Base-by-base conservation (phyloP, 179 eudicot species). In the Gypsophila paniculata region DNA sequence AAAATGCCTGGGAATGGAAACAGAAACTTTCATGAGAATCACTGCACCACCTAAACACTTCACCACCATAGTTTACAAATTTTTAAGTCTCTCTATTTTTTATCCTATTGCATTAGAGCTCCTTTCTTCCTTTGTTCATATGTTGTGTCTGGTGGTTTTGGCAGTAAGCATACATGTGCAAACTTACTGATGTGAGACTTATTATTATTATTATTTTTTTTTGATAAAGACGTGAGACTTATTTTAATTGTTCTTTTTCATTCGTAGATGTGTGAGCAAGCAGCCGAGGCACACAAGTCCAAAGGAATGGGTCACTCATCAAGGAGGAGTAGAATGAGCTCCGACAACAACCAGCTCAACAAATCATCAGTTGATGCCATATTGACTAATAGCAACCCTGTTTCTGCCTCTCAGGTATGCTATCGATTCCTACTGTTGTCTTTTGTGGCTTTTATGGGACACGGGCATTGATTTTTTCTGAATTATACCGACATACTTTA, bases 271-370 rank as follows among this genome's bases (percentile, higher is more conserved):
- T 95, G 99, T 80, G 99, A 92, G 76, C 89, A 86, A 82, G 99
- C 99, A 70, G 95, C 97, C 15, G 96, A 92, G 83, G 96, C 97
- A 75, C 95, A 95, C 87, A 95, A 88, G 78, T 92, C 99, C 71
- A 95, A 95, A 78, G 99, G 96, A 74, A 68, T 81, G 63, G 82
- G 83, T 44, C 80, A 80, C 72, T 82, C 87, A 61, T 87, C 95
- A 57, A 81, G 95, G 80, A 88, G 90, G 77, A 87, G 74, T 74
- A 86, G 95, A 80, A 78, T 75, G 44, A 84, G 83, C 79, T 78
- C 95, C 62, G 96, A 92, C 71, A 77, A 83, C 71, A 73, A 81
- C 68, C 96, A 91, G 77, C 75, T 70, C 53, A 82, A 85, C 68
- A 89, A 80, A 79, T 88, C 99, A 67, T 87, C 99, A 29, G 90